Conservation (phyloP, 192 early-diverging fungal species). For the Mortierella hygrophila region DNA sequence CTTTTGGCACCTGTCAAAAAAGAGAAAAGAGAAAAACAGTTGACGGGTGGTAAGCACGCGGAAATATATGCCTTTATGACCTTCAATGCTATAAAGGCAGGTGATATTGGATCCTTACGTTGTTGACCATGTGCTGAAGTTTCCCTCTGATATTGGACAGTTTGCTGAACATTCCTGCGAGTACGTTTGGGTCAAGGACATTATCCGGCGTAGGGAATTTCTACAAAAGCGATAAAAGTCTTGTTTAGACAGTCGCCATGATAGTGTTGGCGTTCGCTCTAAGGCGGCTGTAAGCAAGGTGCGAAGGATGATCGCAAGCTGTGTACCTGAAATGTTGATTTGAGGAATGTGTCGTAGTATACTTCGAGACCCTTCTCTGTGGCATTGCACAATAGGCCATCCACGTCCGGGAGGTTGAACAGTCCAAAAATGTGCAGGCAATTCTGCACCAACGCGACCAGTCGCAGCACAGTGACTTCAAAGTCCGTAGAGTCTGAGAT, state of each 20-base stretch:
- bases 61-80: background rate
- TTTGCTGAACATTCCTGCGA: slow-evolving; percentile 63
- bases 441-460: slow-evolving; percentile 60
- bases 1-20: slow-evolving; percentile 59
- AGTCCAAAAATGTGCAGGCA: slow-evolving; percentile 58
- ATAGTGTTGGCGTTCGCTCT: background rate
- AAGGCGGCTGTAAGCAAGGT: background rate
- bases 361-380: slow-evolving; percentile 57
- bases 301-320: background rate
- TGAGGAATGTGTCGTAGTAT: slow-evolving; percentile 58
- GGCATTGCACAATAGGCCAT: slow-evolving; percentile 65
- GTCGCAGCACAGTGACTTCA: slow-evolving; percentile 61
- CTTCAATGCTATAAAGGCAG: background rate
- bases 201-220: slow-evolving; percentile 37
- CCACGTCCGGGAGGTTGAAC: slow-evolving; percentile 57
- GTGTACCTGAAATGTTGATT: slow-evolving; percentile 43
- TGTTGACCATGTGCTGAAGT: slow-evolving; percentile 60
- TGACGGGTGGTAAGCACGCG: background rate
- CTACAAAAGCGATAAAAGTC: background rate
- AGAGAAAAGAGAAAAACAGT: background rate
- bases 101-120: slow-evolving; percentile 34
- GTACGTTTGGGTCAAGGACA: slow-evolving; percentile 64
- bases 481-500: slow-evolving; percentile 60
- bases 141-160: slow-evolving; percentile 60
- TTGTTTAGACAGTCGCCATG: background rate